Evolutionary conservation across 2,329 filamentous ascomycete genomes (phyloP).

Genomic region (Epichloe brachyelytri): DNA sequence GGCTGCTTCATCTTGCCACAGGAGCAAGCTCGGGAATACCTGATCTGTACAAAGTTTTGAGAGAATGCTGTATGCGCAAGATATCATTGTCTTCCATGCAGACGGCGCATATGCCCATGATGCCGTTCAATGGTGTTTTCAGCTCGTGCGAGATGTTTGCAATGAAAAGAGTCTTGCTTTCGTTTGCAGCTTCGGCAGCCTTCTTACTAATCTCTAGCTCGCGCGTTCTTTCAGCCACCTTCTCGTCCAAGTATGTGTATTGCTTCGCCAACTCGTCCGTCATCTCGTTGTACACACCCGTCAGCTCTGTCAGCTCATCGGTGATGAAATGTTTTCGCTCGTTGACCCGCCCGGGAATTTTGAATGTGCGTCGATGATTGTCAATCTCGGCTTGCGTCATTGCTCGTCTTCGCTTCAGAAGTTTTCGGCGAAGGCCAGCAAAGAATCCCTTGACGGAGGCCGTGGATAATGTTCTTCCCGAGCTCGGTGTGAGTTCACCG

Average conservation of each 20-base stretch:
- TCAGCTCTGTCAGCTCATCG: conserved; percentile 77
- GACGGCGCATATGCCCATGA: conserved; percentile 84
- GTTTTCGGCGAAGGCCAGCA: conserved; percentile 23
- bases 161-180: conserved; percentile 95
- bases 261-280: conserved; percentile 79
- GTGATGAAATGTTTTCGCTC: conserved; percentile 63
- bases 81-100: conserved; percentile 87
- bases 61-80: conserved; percentile 62
- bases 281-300: conserved; percentile 84
- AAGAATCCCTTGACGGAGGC: conserved; percentile 32
- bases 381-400: conserved; percentile 17
- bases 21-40: conserved; percentile 6
- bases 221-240: conserved; percentile 68
- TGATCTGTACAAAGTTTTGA: conserved; percentile 69
- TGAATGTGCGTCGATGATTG: conserved; percentile 47
- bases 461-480: conserved; percentile 29
- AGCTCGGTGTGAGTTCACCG: conserved; percentile 30
- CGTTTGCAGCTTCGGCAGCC: conserved; percentile 85
- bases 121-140: conserved; percentile 90
- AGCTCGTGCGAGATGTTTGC: conserved; percentile 84
- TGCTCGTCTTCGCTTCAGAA: conserved; percentile 20
- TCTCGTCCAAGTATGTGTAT: conserved; percentile 71
- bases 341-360: conserved; percentile 72
- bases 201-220: conserved; percentile 84
- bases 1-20: neutral